Evolutionary conservation across 148 eudicot species (phyloP).

Genomic region (Cornus suecica): DNA sequence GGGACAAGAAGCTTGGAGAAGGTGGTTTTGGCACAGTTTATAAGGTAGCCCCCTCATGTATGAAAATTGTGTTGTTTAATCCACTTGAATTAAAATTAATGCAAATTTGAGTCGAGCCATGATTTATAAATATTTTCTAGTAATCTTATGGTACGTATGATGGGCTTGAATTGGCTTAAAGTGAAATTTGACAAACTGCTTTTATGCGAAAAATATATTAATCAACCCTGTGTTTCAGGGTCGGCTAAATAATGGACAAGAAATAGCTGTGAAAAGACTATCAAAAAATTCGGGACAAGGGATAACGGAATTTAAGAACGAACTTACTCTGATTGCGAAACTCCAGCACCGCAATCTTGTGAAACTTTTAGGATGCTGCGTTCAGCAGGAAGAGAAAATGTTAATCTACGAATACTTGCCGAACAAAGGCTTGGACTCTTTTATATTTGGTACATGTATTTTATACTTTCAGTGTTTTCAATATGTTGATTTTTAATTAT

Average conservation of each 20-base stretch:
- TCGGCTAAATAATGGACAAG: constrained; percentile 28
- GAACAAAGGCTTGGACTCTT: constrained; percentile 53
- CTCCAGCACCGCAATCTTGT: constrained; percentile 64
- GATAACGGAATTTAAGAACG: constrained; percentile 56
- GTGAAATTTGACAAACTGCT: too few relatives aligned
- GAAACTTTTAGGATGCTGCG: constrained; percentile 49
- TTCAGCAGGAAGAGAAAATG: constrained; percentile 45
- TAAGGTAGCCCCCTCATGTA: constrained; percentile 11
- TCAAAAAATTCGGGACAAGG: constrained; percentile 55
- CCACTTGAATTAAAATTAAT: too few relatives aligned
- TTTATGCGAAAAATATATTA: too few relatives aligned
- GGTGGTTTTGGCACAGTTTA: constrained; percentile 35
- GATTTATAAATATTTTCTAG: not conserved
- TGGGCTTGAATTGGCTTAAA: too few relatives aligned
- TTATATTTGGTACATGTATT: constrained; percentile 39
- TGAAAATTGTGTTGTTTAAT: too few relatives aligned
- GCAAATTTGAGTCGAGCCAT: too few relatives aligned
- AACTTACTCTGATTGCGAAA: constrained; percentile 50
- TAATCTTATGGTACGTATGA: not conserved
- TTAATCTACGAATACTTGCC: constrained; percentile 56
- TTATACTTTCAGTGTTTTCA: too few relatives aligned
- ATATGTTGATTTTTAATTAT: too few relatives aligned
- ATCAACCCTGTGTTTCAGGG: constrained; percentile 22
- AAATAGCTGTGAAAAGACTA: constrained; percentile 57
- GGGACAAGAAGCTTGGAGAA: constrained; percentile 18